These are phyloP conservation scores for Ceratocystis colombiana DNA, from an alignment of 2,329 filamentous ascomycete genomes.

Conservation along the genomic window DNA sequence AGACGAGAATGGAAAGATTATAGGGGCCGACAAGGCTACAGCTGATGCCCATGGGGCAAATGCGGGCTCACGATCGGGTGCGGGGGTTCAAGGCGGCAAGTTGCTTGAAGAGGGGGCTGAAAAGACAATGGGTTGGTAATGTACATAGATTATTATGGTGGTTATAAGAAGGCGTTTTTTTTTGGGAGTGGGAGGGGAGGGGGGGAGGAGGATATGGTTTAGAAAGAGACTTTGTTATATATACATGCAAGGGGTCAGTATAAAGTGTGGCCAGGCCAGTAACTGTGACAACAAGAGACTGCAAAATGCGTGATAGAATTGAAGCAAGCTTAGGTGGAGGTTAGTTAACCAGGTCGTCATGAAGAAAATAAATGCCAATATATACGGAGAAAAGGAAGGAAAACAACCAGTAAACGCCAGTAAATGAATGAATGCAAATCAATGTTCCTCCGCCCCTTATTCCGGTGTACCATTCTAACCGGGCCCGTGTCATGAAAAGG, in stretches of 20 bases:
- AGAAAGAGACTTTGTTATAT: too few species aligned
- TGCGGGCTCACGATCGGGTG: neutral
- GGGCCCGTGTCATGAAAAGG: slow-evolving; percentile 2
- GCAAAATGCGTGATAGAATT: too few species aligned
- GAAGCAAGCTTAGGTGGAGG: too few species aligned
- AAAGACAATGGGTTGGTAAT: neutral
- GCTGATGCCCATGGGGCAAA: neutral
- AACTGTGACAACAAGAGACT: too few species aligned
- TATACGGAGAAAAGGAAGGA: neutral
- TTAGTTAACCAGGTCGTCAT: too few species aligned
- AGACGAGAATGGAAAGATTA: slow-evolving; percentile 37
- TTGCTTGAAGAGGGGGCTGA: neutral
- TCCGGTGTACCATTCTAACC: slow-evolving; percentile 4
- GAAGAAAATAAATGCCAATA: neutral
- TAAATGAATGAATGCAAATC: neutral
- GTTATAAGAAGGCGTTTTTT: neutral
- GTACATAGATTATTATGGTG: neutral
- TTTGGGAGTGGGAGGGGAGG: too few species aligned
- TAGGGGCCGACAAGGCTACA: slow-evolving; percentile 26
- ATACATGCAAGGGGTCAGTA: too few species aligned
- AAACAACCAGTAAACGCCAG: slow-evolving; percentile 3
- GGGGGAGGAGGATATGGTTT: too few species aligned
- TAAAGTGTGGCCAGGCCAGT: too few species aligned
- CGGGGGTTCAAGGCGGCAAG: slow-evolving; percentile 6
- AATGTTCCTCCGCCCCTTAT: neutral